Percentiles rank a stretch among this genome's conserved stretches.
These are phyloP conservation scores for Sugiyamaella paludigena DNA, from an alignment of 1,139 yeast species.

Conservation along the genomic window DNA sequence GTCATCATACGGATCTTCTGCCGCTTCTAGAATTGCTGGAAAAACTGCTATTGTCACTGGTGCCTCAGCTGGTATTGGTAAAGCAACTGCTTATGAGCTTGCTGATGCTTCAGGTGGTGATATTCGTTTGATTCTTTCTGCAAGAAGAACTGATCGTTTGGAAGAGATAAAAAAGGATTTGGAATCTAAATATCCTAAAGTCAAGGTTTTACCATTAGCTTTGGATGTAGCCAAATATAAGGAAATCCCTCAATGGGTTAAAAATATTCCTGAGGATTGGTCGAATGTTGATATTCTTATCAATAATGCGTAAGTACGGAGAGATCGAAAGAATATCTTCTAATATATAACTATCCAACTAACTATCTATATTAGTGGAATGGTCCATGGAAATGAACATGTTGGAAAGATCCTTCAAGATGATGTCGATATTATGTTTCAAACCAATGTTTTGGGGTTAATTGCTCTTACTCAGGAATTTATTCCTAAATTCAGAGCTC, in stretches of 20 bases:
- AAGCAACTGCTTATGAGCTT: conserved; percentile 72
- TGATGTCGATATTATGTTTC: conserved; percentile 62
- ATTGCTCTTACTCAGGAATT: conserved; percentile 64
- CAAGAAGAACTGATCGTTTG: conserved; percentile 57
- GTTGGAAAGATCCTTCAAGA: conserved; percentile 56
- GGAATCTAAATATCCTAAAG: conserved; percentile 44
- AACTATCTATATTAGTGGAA: conserved; percentile 43
- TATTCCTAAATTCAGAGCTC: conserved; percentile 57
- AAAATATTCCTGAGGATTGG: conserved; percentile 41
- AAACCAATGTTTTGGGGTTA: conserved; percentile 71
- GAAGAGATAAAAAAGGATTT: conserved; percentile 48
- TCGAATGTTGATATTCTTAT: conserved; percentile 50
- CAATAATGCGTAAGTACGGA: conserved; percentile 57
- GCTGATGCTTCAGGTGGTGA: conserved; percentile 67
- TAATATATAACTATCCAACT: too few species aligned
- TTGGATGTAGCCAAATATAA: conserved; percentile 61
- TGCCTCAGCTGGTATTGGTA: conserved; percentile 76
- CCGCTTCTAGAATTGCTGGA: conserved; percentile 60
- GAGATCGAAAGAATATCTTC: neutral
- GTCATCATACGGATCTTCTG: conserved; percentile 55
- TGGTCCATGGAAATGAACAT: conserved; percentile 65
- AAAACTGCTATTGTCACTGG: conserved; percentile 68
- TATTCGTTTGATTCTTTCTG: conserved; percentile 62
- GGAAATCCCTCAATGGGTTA: conserved; percentile 53
- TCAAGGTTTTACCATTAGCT: conserved; percentile 46